Conservation (phyloP, 2,329 filamentous ascomycete genomes). For the Clonostachys sp. region DNA sequence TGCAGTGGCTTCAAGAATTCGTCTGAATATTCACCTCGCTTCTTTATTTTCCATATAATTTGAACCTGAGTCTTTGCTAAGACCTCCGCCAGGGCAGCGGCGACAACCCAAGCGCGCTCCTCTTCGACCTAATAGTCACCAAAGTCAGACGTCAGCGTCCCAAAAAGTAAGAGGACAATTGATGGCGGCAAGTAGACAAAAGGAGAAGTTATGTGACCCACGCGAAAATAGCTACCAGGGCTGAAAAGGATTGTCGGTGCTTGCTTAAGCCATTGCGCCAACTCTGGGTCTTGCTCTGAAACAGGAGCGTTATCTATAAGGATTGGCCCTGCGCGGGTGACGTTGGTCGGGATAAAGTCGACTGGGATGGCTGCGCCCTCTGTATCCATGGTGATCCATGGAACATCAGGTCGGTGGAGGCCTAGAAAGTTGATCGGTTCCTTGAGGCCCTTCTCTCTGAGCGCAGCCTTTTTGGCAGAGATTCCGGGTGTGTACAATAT, state of each 20-base stretch:
- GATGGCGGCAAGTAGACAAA: background rate
- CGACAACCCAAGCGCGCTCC: slow-evolving; percentile 10
- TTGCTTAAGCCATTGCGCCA: slow-evolving; percentile 11
- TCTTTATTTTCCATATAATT: slow-evolving; percentile 17
- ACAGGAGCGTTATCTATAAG: slow-evolving; percentile 8
- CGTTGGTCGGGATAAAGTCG: slow-evolving; percentile 10
- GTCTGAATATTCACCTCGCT: slow-evolving; percentile 2
- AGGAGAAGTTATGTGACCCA: background rate
- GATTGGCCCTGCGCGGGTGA: slow-evolving; percentile 13
- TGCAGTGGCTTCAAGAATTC: slow-evolving; percentile 4
- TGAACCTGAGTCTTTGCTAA: slow-evolving; percentile 11
- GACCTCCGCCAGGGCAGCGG: slow-evolving; percentile 7
- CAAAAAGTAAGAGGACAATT: background rate
- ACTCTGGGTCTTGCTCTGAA: slow-evolving; percentile 14
- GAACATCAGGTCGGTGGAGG: slow-evolving; percentile 17
- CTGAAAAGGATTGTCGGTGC: slow-evolving; percentile 16
- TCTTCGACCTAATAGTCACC: slow-evolving; percentile 4
- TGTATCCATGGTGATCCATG: slow-evolving; percentile 17
- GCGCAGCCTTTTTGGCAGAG: slow-evolving; percentile 10
- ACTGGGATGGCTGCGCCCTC: slow-evolving; percentile 15
- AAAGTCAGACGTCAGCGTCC: background rate
- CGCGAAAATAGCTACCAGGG: slow-evolving; percentile 10
- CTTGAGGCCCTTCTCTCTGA: slow-evolving; percentile 9
- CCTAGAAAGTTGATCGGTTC: slow-evolving; percentile 13
- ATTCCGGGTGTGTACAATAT: slow-evolving; percentile 17